Conservation (phyloP, 140 eudicot species). For the Flaveria floridana region DNA sequence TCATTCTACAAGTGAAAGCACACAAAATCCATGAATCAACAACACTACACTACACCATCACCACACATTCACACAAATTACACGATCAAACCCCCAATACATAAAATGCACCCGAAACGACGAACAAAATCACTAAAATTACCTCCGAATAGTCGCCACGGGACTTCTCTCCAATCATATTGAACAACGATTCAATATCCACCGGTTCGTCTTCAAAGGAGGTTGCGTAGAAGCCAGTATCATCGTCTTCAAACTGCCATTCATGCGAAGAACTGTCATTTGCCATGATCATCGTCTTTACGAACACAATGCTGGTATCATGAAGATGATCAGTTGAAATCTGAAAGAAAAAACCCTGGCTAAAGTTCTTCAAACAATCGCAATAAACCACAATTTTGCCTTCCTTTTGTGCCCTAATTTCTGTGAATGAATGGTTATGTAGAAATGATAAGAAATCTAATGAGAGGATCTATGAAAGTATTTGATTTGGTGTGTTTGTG, state of each 20-base stretch:
- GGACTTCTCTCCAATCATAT: constrained; percentile 25
- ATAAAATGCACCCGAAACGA: constrained; percentile 8
- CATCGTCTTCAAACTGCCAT: constrained; percentile 26
- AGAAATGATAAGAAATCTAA: constrained; percentile 15
- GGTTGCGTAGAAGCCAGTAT: constrained; percentile 11
- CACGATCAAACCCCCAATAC: constrained; percentile 11
- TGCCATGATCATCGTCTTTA: constrained; percentile 38
- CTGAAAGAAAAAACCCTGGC: not conserved
- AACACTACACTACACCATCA: constrained; percentile 2
- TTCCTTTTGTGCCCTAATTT: constrained; percentile 35
- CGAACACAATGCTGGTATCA: constrained; percentile 12
- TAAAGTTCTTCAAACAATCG: not conserved
- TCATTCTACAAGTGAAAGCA: not conserved
- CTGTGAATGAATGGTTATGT: not conserved
- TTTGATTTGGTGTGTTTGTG: not conserved
- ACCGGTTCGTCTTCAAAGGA: constrained; percentile 17
- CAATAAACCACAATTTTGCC: constrained; percentile 8
- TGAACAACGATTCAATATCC: constrained; percentile 26
- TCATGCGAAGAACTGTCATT: constrained; percentile 6
- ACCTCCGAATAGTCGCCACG: constrained; percentile 37
- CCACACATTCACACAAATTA: not conserved
- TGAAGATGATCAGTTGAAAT: constrained; percentile 10
- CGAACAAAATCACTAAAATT: not conserved
- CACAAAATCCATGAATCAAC: constrained; percentile 6
- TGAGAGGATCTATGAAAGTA: constrained; percentile 14